phyloP scores from a whole-genome alignment of 1,139 yeast genomes.

The Torulaspora globosa region DNA sequence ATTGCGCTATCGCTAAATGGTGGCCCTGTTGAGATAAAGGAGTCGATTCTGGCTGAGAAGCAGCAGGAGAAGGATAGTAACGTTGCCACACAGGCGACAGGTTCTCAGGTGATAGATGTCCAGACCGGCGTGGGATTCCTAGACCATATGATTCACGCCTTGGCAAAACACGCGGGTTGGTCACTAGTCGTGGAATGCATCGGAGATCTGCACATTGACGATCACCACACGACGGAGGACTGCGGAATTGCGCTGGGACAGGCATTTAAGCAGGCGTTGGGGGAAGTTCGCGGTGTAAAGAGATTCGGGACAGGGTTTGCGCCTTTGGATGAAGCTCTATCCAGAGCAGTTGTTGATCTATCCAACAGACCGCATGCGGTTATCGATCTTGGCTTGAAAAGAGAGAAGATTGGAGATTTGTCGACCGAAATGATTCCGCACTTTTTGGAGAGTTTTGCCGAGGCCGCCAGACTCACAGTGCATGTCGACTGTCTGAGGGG shows the following conservation, averaged over 20 bases:
- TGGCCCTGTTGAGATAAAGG: slow-evolving; percentile 59
- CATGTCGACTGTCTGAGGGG: slow-evolving; percentile 95
- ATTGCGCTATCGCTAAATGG: slow-evolving; percentile 83
- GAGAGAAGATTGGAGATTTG: slow-evolving; percentile 90
- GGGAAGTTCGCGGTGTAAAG: slow-evolving; percentile 84
- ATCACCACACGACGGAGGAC: slow-evolving; percentile 95
- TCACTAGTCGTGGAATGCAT: slow-evolving; percentile 81
- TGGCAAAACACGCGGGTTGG: slow-evolving; percentile 98
- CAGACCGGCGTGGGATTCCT: slow-evolving; percentile 93
- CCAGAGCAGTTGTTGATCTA: slow-evolving; percentile 90
- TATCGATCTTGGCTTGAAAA: slow-evolving; percentile 78
- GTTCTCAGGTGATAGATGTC: slow-evolving; percentile 68
- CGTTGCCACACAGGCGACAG: slow-evolving; percentile 49
- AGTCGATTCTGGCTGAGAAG: slow-evolving; percentile 44
- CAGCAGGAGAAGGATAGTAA: slow-evolving; percentile 34
- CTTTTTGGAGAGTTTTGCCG: slow-evolving; percentile 89
- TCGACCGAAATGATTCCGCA: slow-evolving; percentile 97
- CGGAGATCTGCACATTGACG: slow-evolving; percentile 94
- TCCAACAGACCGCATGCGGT: slow-evolving; percentile 92
- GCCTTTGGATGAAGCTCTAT: slow-evolving; percentile 91
- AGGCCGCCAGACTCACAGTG: slow-evolving; percentile 80
- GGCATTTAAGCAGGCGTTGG: slow-evolving; percentile 86
- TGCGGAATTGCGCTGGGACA: slow-evolving; percentile 87
- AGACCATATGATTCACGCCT: slow-evolving; percentile 96
- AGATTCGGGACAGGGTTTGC: slow-evolving; percentile 95